phyloP scores from a whole-genome alignment of 768 basidiomycete genomes.

The Leccinum barrowsii region DNA sequence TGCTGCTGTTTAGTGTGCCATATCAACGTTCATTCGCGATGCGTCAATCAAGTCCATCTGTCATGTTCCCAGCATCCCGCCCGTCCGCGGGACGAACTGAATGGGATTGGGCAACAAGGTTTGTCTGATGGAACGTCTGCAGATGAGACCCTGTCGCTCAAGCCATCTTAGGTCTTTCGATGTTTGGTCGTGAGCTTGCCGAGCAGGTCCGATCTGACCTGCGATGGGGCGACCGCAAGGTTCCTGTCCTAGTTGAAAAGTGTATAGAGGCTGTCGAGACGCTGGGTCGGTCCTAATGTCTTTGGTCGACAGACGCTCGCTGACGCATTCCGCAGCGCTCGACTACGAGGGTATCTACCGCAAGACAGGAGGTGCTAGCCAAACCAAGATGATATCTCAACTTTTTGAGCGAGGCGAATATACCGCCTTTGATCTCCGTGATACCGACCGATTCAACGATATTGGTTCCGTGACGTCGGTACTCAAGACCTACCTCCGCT shows the following conservation, averaged over 20 bases:
- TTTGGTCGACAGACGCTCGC: neutral
- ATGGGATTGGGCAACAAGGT: constrained; percentile 22
- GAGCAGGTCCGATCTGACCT: constrained; percentile 79
- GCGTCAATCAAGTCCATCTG: constrained; percentile 62
- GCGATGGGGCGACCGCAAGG: constrained; percentile 52
- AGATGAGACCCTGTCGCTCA: constrained; percentile 19
- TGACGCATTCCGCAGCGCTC: constrained; percentile 52
- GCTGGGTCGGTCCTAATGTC: constrained; percentile 51
- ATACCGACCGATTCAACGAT: constrained; percentile 91
- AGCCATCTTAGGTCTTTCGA: constrained; percentile 61
- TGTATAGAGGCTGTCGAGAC: constrained; percentile 93
- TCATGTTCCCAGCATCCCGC: constrained; percentile 58
- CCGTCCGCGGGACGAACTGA: constrained; percentile 30
- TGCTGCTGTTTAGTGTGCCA: constrained; percentile 59
- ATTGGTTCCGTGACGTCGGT: constrained; percentile 96
- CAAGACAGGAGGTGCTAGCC: constrained; percentile 91
- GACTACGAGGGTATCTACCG: constrained; percentile 99
- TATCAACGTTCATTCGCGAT: constrained; percentile 84
- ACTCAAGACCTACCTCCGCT: constrained; percentile 93
- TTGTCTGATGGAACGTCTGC: neutral
- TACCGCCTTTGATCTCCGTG: constrained; percentile 79
- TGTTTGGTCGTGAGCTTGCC: constrained; percentile 87
- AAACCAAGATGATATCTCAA: constrained; percentile 90
- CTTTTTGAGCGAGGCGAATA: constrained; percentile 94
- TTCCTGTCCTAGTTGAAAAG: constrained; percentile 91